phyloP scores from a whole-genome alignment of 768 basidiomycete genomes.

The Phlebiopsis flavidoalba region DNA sequence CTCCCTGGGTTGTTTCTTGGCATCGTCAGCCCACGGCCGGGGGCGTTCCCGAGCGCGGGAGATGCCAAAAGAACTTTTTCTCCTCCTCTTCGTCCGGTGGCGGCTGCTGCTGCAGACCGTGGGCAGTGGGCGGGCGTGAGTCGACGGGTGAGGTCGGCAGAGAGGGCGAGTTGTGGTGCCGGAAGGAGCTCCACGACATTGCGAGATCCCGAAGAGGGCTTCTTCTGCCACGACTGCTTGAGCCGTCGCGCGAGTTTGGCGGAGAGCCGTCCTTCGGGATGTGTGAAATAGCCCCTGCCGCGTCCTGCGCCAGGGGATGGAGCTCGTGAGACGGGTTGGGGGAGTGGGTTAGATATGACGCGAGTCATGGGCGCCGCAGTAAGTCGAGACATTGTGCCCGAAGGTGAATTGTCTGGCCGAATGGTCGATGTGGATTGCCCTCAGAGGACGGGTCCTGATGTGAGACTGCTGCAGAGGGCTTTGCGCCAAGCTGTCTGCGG shows the following conservation, averaged over 20 bases:
- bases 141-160: not conserved
- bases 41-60: not conserved
- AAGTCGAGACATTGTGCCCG: not conserved
- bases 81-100: not conserved
- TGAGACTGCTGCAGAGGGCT: not conserved
- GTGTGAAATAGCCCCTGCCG: not conserved
- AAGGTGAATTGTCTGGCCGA: not conserved
- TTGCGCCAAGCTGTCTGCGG: too few relatives aligned
- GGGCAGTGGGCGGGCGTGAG: not conserved
- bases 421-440: constrained; percentile 19
- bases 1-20: not conserved
- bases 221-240: not conserved
- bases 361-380: constrained; percentile 9
- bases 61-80: not conserved
- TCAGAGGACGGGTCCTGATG: constrained; percentile 2
- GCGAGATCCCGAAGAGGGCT: constrained; percentile 1
- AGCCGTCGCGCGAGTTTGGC: not conserved
- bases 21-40: constrained; percentile 1
- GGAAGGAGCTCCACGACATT: not conserved
- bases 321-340: not conserved
- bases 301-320: not conserved
- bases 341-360: constrained; percentile 14
- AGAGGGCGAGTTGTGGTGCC: not conserved
- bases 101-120: too few relatives aligned
- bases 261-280: not conserved